phyloP scores from a whole-genome alignment of 257 asterid species.

The Penstemon barbatus region DNA sequence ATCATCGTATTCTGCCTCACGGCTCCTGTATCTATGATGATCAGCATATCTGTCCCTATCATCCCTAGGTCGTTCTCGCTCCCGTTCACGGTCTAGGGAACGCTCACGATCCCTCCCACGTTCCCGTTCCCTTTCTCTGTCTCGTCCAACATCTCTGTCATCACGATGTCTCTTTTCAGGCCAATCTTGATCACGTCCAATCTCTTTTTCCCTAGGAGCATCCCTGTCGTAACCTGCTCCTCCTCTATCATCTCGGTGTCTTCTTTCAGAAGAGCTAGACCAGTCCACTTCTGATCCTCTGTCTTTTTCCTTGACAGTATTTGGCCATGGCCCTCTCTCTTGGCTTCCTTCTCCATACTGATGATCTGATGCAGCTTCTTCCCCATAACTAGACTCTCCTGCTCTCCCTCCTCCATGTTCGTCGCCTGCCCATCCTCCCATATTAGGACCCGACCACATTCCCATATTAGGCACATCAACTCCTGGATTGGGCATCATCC shows the following conservation, averaged over 20 bases:
- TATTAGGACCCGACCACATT: constrained; percentile 79
- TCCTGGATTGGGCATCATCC: constrained; percentile 79
- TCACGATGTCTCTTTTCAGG: constrained; percentile 61
- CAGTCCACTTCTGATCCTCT: constrained; percentile 79
- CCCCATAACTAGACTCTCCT: constrained; percentile 90
- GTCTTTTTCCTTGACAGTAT: constrained; percentile 66
- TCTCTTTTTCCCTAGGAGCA: constrained; percentile 51
- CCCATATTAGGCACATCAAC: constrained; percentile 84
- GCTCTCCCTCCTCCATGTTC: constrained; percentile 85
- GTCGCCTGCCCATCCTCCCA: constrained; percentile 89
- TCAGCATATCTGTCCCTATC: constrained; percentile 66
- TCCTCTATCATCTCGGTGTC: constrained; percentile 73
- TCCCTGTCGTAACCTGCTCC: constrained; percentile 63
- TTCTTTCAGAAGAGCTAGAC: constrained; percentile 85
- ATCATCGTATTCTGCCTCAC: constrained; percentile 62
- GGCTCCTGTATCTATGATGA: constrained; percentile 63
- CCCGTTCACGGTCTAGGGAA: constrained; percentile 50
- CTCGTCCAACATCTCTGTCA: constrained; percentile 60
- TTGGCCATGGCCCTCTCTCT: constrained; percentile 69
- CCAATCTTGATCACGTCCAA: constrained; percentile 54
- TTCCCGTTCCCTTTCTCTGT: constrained; percentile 60
- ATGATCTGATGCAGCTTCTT: constrained; percentile 88
- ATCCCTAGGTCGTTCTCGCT: constrained; percentile 56
- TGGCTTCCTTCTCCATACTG: constrained; percentile 79
- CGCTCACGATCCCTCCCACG: constrained; percentile 63